Base-by-base conservation (phyloP, 2,329 filamentous ascomycete genomes). In the Alternaria ventricosa region DNA sequence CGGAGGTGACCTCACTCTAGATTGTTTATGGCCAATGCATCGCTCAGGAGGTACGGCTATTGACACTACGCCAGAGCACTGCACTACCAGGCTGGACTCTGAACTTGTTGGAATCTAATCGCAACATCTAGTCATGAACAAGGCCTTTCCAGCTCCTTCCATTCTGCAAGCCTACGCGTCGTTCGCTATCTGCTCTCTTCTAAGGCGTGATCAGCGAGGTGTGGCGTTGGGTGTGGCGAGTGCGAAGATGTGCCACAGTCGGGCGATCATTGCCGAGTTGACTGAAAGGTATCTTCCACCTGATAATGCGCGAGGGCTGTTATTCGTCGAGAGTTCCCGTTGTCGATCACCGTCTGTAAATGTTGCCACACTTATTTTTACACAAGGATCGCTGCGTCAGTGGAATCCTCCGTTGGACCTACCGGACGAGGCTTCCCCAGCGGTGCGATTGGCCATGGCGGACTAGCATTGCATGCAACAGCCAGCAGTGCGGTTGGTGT, bases 311-410 rank as follows among this genome's bases (percentile, higher is more conserved):
- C 67, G 59, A 71, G 63, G 58, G 58, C 55, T 70, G 53, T 61
- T 60, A 62, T 64, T 60, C 44, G 67, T 70, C 67, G 66, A 70
- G 64, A 62, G 60, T 60, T 64, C 65, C 49, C 49, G 33, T 27
- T 65, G 65, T 68, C 58, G 66, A 68, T 61, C 60, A 58, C 43
- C 53, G 56, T 60, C 60, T 64, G 61, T 60, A 65, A 62, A 57
- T 41, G 28, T 74, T 71, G 76, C 75, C 76, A 78, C 76, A 75
- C 55, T 74, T 77, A 74, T 73, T 74, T 72, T 72, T 75, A 72
- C 62, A 66, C 61, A 57, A 46, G 51, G 49, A 47, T 55, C 45
- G 60, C 60, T 65, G 60, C 61, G 55, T 30, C 36, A 61, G 67
- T 70, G 65, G 67, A 47, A 61, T 58, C 59, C 65, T 71, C 68